These are phyloP conservation scores for Pythium chondricola DNA, from an alignment of 352 stramenopile species.

Conservation along the genomic window DNA sequence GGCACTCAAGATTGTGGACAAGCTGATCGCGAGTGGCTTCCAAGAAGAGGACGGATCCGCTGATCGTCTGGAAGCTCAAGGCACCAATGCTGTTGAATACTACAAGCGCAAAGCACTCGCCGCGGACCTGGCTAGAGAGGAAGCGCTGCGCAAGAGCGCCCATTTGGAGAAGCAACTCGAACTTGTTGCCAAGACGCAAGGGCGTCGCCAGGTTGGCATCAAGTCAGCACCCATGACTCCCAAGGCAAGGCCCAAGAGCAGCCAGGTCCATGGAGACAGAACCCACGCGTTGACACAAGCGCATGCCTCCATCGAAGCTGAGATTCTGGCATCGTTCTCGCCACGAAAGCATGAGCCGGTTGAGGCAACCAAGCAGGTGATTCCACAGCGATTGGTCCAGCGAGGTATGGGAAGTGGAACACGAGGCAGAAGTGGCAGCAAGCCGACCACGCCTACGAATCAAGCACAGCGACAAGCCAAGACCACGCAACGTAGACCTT, in stretches of 20 bases:
- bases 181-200: conserved; percentile 9
- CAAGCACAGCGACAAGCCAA: not conserved
- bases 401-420: too few species aligned
- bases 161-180: conserved; percentile 25
- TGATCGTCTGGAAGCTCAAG: not conserved
- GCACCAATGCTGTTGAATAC: conserved; percentile 14
- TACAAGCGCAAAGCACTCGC: conserved; percentile 23
- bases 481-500: not conserved
- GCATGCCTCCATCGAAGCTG: conserved; percentile 31
- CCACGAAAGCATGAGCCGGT: not conserved
- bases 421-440: too few species aligned
- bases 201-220: not conserved
- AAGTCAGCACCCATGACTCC: not conserved
- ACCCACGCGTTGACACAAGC: not conserved
- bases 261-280: not conserved
- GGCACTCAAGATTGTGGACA: conserved; percentile 5
- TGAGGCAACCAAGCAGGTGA: too few species aligned
- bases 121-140: conserved; percentile 22
- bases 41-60: not conserved
- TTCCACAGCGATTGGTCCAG: too few species aligned
- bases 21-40: not conserved
- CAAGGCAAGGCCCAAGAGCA: too few species aligned
- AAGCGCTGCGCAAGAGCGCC: conserved; percentile 18
- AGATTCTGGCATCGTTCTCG: conserved; percentile 27
- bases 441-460: not conserved